Base-by-base conservation (phyloP, 768 basidiomycete species). In the Rhizopogon roseolus region DNA sequence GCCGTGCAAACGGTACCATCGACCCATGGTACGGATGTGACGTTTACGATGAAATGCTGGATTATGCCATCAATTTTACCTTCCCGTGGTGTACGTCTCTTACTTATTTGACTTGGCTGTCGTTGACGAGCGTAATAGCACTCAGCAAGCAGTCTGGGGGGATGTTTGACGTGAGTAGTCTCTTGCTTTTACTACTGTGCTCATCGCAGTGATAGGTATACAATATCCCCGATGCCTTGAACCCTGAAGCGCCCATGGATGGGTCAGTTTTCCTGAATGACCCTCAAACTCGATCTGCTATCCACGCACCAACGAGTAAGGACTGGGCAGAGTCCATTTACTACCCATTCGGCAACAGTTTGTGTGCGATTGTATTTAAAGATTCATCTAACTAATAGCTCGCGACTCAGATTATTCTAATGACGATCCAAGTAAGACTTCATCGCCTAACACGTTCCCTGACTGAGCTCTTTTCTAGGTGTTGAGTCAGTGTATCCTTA, bases 51-150 rank as follows among this genome's bases (percentile, higher is more conserved):
- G 81, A 85, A 70, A 78, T 84, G 67, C 60, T 86, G 32, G 87
- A 89, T 66, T 89, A 89, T 58, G 84, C 86, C 14, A 49, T 81
- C 54, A 90, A 90, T 62, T 88, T 75, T 62, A 86, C 87, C 0
- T 81, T 76, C 62, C 88, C 88, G 1, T 80, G 78, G 79, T 60
- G 74, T 81, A 69, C 19, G 75, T 29, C 39, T 41, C n/a, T 56
- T 19, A 6, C 41, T 9, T 27, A 22, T 6, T 29, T 27, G 14
- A 42, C 11, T 36, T 54, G 22, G 28, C 40, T 54, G 32, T 46
- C n/a, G 61, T 17, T 13, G 5, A 50, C 61, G 52, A 59, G 16
- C 10, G 28, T 5, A 3, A 27, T 38, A 58, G 67, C 60, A 22
- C 41, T 65, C 32, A 65, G 63, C 41, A 0, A 54, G 51, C 54